A percentile compares a stretch with the other conserved stretches of the same genome.
Evolutionary conservation across 441 rosid species (phyloP).

Genomic region (Syzygium malaccense): DNA sequence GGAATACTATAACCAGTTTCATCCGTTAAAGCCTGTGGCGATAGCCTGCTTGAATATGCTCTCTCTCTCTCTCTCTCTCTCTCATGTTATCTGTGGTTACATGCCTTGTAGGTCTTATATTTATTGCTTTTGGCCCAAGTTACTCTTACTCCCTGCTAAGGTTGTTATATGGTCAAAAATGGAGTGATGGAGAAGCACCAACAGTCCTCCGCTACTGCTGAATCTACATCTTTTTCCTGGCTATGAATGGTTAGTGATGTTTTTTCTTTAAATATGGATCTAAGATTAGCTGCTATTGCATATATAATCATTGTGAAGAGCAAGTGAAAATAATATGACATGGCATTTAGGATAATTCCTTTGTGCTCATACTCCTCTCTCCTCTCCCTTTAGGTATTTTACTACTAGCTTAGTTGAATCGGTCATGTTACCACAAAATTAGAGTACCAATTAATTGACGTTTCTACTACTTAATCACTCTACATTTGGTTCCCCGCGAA

Average conservation of each 20-base stretch:
- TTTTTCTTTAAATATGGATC: background rate
- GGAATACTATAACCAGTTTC: background rate
- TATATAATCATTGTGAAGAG: background rate
- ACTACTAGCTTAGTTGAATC: background rate
- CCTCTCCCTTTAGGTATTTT: background rate
- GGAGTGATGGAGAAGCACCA: conserved; percentile 98
- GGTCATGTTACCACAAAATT: background rate
- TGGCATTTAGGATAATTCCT: background rate
- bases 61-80: background rate
- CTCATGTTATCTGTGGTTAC: background rate
- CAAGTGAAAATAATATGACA: background rate
- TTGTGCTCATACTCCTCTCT: background rate
- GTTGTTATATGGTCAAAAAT: conserved; percentile 74
- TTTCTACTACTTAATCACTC: background rate
- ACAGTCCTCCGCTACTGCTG: conserved; percentile 73
- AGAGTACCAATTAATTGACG: background rate
- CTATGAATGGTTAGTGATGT: conserved; percentile 72
- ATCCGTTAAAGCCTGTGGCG: background rate
- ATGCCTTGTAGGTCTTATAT: conserved; percentile 56
- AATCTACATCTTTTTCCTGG: too few relatives aligned
- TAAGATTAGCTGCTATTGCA: background rate
- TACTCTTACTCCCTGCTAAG: conserved; percentile 88
- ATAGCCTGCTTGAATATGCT: background rate
- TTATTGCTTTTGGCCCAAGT: conserved; percentile 95
- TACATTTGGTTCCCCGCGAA: background rate